Evolutionary conservation across 139 green algal species (phyloP).

Genomic region (Tetradesmus obliquus): DNA sequence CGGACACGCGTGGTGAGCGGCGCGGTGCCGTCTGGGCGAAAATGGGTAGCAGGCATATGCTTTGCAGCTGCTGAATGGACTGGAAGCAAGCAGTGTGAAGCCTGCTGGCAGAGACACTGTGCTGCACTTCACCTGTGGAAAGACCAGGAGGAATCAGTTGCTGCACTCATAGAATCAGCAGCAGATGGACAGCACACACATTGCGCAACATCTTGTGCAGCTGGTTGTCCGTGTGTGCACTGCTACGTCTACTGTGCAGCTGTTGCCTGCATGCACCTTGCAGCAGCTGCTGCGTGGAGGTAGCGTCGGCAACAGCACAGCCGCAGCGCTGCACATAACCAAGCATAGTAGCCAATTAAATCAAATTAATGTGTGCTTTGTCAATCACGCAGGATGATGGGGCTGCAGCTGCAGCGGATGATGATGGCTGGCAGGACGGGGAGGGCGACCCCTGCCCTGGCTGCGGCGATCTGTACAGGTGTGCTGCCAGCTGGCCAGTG

Average conservation of each 20-base stretch:
- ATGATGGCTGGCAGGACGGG: constrained; percentile 69
- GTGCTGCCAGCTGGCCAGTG: neutral
- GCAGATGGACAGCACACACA: too few species aligned
- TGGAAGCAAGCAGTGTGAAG: neutral
- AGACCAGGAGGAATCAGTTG: too few species aligned
- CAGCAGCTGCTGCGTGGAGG: too few species aligned
- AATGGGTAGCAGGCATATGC: neutral
- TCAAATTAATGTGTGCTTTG: neutral
- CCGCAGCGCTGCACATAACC: too few species aligned
- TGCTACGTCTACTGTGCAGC: too few species aligned
- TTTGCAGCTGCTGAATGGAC: neutral
- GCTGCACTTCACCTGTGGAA: too few species aligned
- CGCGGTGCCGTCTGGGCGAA: neutral
- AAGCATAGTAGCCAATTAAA: too few species aligned
- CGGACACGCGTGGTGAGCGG: constrained; percentile 19
- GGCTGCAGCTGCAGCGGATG: constrained; percentile 47
- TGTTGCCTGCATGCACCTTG: too few species aligned
- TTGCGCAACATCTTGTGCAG: too few species aligned
- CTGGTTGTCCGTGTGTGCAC: too few species aligned
- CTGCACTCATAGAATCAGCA: too few species aligned
- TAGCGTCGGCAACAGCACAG: too few species aligned
- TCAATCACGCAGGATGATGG: constrained; percentile 18
- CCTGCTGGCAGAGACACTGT: neutral
- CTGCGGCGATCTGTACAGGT: constrained; percentile 75
- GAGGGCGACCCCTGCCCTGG: constrained; percentile 83